These are phyloP conservation scores for Oryza coarctata DNA, from an alignment of 176 grass and related monocot genomes.

Conservation along the genomic window DNA sequence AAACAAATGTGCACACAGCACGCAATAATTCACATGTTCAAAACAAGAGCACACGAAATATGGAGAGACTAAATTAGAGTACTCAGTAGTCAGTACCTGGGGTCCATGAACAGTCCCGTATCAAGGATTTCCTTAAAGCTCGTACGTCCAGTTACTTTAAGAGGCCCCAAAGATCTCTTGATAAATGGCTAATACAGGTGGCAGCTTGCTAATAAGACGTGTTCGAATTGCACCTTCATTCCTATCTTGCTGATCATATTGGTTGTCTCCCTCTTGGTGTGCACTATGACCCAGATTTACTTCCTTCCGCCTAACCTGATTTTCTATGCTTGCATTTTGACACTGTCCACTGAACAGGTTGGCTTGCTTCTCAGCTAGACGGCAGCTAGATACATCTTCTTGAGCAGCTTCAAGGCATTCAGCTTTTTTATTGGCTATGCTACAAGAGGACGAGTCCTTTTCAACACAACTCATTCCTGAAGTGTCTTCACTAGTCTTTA, in stretches of 20 bases:
- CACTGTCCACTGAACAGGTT: background rate
- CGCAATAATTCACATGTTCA: background rate
- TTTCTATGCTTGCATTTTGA: constrained; percentile 3
- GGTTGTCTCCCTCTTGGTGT: constrained; percentile 11
- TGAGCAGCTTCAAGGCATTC: constrained; percentile 26
- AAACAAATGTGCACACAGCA: constrained; percentile 14
- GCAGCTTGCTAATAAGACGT: constrained; percentile 46
- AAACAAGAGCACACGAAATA: background rate
- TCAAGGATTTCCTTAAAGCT: constrained; percentile 69
- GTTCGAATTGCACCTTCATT: constrained; percentile 37
- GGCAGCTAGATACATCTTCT: constrained; percentile 26
- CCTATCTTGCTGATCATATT: constrained; percentile 29
- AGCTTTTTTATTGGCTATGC: constrained; percentile 18
- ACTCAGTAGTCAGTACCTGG: constrained; percentile 70
- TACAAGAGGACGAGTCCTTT: background rate
- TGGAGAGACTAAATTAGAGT: background rate
- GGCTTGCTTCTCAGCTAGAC: background rate
- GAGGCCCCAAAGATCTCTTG: constrained; percentile 44
- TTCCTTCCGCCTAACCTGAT: constrained; percentile 7
- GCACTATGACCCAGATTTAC: background rate
- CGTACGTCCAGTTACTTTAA: constrained; percentile 56
- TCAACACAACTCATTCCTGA: constrained; percentile 21
- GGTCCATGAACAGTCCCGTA: constrained; percentile 52
- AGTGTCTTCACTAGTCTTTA: background rate
- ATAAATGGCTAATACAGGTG: constrained; percentile 62